Percentiles rank a stretch among this genome's conserved stretches.
Conservation (phyloP, 169 alveolate species). For the Plasmodium inui region DNA sequence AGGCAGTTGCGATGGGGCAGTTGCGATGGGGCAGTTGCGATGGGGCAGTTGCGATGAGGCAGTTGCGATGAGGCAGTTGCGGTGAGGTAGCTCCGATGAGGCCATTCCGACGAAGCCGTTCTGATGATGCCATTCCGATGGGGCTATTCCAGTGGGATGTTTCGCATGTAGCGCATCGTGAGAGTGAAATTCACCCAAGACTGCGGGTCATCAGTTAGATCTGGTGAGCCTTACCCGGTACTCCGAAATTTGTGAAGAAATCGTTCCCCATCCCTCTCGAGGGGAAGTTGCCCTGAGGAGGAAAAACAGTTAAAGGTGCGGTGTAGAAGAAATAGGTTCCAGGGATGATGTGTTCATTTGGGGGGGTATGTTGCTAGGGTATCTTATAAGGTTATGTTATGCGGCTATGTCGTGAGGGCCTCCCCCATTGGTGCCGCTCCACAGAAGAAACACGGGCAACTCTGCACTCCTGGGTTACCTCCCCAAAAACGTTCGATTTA, state of each 20-base stretch:
- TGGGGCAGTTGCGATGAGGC: no score
- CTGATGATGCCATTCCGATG: no score
- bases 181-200: no score
- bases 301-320: neutral
- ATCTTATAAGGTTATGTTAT: no score
- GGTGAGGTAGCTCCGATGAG: no score
- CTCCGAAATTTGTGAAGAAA: neutral
- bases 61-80: neutral
- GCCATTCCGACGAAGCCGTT: no score
- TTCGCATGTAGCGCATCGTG: no score
- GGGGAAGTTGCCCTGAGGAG: neutral
- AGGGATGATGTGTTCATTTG: neutral
- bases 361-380: neutral
- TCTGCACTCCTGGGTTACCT: conserved; percentile 26
- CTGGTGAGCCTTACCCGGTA: neutral
- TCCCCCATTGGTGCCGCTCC: neutral
- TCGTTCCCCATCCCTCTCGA: neutral
- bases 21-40: no score
- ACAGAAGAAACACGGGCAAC: no score
- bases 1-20: no score
- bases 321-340: neutral
- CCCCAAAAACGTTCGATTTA: conserved; percentile 41
- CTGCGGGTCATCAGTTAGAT: neutral
- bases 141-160: no score
- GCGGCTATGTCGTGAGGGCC: neutral